Base-by-base conservation (phyloP, 768 basidiomycete genomes). In the Neoboletus subvelutipes region DNA sequence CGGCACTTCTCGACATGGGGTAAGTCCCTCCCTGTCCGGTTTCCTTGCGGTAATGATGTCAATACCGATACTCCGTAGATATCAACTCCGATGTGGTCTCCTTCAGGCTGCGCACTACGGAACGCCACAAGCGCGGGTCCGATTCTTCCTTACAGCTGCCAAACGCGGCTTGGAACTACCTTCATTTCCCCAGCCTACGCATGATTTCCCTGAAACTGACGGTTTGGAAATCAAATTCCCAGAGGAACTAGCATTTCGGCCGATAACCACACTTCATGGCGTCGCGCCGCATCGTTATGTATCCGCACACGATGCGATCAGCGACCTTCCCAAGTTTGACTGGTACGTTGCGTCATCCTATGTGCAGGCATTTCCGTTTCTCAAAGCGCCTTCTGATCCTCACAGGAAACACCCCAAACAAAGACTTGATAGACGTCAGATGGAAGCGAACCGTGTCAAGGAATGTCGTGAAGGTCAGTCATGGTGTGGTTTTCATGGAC, bases 311-410 rank as follows among this genome's bases (percentile, higher is more conserved):
- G 89, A 91, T 65, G 88, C 90, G 1, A 90, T 92, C 48, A 74
- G 78, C 3, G 91, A 93, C 66, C 74, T 93, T 10, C 84, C 82
- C 3, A 77, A 70, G 4, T 93, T 87, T 67, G 86, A 93, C 55
- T 92, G 89, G 91, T 90, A 65, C 10, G 75, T 3, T 51, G 8
- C n/a, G 15, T 47, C 31, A 33, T 39, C 20, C 7, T 18, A 4
- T 20, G 2, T 45, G 6, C 10, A 13, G 18, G 11, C 12, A 10
- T 34, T 39, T n/a, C 10, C 22, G n/a, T 50, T 29, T 18, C 33
- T 42, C 54, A 34, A 57, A 31, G 5, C 5, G 4, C 1, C 20
- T 34, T 45, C 28, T 39, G n/a, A n/a, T 28, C 17, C 17, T 37
- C 5, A 10, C 50, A 72, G 71, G 71, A 63, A 61, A 57, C 49